phyloP scores from a whole-genome alignment of 192 early-diverging fungal species.

The Coemansia sp. region DNA sequence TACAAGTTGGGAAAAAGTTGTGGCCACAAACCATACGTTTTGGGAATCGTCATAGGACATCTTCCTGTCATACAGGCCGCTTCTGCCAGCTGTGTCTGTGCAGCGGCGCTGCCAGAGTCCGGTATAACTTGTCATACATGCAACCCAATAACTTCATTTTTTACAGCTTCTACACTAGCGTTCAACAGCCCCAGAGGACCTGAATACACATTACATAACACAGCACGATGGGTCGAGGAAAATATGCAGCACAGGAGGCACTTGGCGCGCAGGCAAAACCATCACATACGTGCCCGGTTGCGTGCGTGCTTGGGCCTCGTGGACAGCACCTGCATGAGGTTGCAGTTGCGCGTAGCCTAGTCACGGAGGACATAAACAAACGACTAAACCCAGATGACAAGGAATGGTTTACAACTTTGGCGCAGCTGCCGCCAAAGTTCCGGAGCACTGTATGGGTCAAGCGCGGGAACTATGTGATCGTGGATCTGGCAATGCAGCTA shows the following conservation, averaged over 20 bases:
- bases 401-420: slow-evolving; percentile 59
- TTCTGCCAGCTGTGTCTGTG: neutral
- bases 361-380: slow-evolving; percentile 27
- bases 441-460: slow-evolving; percentile 83
- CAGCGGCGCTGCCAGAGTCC: neutral
- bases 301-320: slow-evolving; percentile 62
- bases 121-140: neutral
- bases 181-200: neutral
- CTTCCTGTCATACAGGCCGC: neutral
- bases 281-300: slow-evolving; percentile 46
- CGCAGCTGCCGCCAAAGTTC: slow-evolving; percentile 72
- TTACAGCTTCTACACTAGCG: neutral
- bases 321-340: slow-evolving; percentile 76
- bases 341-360: slow-evolving; percentile 47
- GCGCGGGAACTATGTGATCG: slow-evolving; percentile 65
- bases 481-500: slow-evolving; percentile 59
- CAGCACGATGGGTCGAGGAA: slow-evolving; percentile 44
- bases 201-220: slow-evolving; percentile 2
- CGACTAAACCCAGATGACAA: slow-evolving; percentile 45
- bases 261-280: slow-evolving; percentile 39
- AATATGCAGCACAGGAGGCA: slow-evolving; percentile 48
- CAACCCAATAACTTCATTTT: no score
- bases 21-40: slow-evolving; percentile 1
- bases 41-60: neutral
- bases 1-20: neutral